Conservation (phyloP, 1,139 yeast species). For the Diutina siamensis region DNA sequence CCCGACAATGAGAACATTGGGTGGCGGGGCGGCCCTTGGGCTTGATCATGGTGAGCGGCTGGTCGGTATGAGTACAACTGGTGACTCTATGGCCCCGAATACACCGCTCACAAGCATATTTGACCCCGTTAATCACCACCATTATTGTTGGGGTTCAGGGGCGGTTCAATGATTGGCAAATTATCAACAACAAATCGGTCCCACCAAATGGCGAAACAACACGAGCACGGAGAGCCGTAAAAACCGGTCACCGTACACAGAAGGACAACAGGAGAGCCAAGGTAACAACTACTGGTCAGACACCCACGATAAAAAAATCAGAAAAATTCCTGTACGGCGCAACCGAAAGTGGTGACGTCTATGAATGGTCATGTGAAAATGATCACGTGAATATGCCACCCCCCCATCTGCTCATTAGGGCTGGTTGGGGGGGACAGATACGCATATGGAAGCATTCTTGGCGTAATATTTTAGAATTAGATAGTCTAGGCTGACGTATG, state of each 20-base stretch:
- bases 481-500: too few species aligned
- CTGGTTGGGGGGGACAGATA: too few species aligned
- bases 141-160: too few species aligned
- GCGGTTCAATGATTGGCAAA: too few species aligned
- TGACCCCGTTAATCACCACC: slow-evolving; percentile 86
- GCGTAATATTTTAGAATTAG: too few species aligned
- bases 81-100: slow-evolving; percentile 94
- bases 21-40: slow-evolving; percentile 95
- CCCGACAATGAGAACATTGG: slow-evolving; percentile 83
- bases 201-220: neutral
- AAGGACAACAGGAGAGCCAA: neutral
- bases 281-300: too few species aligned
- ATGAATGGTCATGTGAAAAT: neutral
- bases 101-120: slow-evolving; percentile 94
- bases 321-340: neutral
- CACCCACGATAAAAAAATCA: neutral
- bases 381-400: neutral
- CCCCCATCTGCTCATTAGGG: too few species aligned
- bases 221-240: neutral
- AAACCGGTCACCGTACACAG: neutral
- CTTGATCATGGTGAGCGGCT: slow-evolving; percentile 82
- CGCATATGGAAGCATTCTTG: too few species aligned
- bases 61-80: slow-evolving; percentile 85
- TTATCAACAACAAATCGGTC: too few species aligned
- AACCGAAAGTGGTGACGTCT: neutral